phyloP scores from a whole-genome alignment of 1,284 basidiomycete genomes.

The Tilletia caries region DNA sequence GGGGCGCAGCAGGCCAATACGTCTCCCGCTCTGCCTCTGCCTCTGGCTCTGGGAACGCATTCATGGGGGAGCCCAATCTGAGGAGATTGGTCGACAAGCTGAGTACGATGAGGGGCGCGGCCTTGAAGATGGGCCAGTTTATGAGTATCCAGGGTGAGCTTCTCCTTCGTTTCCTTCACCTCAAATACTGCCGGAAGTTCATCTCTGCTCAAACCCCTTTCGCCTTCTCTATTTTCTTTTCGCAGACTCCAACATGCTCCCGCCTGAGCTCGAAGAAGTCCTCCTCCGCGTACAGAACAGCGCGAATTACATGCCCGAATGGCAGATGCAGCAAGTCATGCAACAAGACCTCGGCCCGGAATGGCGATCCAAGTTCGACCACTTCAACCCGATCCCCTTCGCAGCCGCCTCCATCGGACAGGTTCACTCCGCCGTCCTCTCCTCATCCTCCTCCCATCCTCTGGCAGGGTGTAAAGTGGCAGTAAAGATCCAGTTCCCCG shows the following conservation, averaged over 20 bases:
- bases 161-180: conserved; percentile 55
- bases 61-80: conserved; percentile 65
- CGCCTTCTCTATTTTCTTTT: not conserved
- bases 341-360: conserved; percentile 68
- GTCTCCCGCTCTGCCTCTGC: conserved; percentile 14
- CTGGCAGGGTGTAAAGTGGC: conserved; percentile 61
- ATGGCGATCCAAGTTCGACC: conserved; percentile 69
- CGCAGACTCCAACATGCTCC: conserved; percentile 61
- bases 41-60: conserved; percentile 16
- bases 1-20: conserved; percentile 44
- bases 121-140: conserved; percentile 94
- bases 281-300: conserved; percentile 87
- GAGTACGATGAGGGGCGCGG: conserved; percentile 90
- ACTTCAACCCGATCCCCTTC: conserved; percentile 82
- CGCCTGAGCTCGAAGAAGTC: conserved; percentile 82
- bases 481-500: conserved; percentile 94
- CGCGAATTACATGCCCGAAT: conserved; percentile 97
- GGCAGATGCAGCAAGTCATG: conserved; percentile 83
- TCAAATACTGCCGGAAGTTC: too few species aligned
- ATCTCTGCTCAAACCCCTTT: not conserved
- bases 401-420: conserved; percentile 97
- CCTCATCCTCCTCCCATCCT: conserved; percentile 25
- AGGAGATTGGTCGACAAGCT: conserved; percentile 85
- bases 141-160: conserved; percentile 75
- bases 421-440: conserved; percentile 76